Evolutionary conservation across 495 filamentous ascomycete species (phyloP), one percentile per base, ranked within the genome.

Genomic region (Glarea lozoyensis): DNA sequence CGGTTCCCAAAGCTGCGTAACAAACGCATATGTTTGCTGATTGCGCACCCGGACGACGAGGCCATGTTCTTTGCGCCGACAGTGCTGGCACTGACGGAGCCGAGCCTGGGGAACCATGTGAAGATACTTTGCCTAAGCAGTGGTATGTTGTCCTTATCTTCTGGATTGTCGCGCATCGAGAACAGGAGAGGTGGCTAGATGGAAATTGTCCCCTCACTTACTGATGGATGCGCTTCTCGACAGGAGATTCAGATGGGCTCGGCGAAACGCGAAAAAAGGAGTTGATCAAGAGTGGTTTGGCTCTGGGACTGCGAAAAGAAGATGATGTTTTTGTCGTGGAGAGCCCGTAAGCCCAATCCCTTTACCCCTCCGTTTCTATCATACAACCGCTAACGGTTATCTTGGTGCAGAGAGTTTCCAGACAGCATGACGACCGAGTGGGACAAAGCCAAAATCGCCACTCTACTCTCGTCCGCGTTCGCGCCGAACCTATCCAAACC

Each of bases 1-100:
- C 70, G 75, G 20, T 84, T 88, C 53, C 86, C 86, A 0, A 75
- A 61, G 40, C 69, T 94, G 43, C 67, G 67, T 45, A 80, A 82
- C 66, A 88, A 93, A 67, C 72, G 83, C 48, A 86, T 95, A 48
- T 82, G 83, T 55, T 72, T 98, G 20, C 68, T 98, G 27, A 97
- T 98, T 60, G 92, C 92, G 3, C 92, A 98, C 63, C 92, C 92
- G 0, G 92, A 98, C 61, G 92, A 98, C 49, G 92, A 98, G 68
- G 93, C 92, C 52, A 98, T 98, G 92, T 98, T 98, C 69, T 98
- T 98, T 64, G 78, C 90, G 46, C 92, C 92, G 0, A 83, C 87
- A 0, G 72, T 98, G 2, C 67, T 93, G 40, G 78, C 82, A 4
- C 71, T 98, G 20, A 87, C 88, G 12, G 71, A 74, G 16, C 82